Evolutionary conservation across 2,329 filamentous ascomycete genomes (phyloP).

Genomic region (Penicillium aurantiogriseum): DNA sequence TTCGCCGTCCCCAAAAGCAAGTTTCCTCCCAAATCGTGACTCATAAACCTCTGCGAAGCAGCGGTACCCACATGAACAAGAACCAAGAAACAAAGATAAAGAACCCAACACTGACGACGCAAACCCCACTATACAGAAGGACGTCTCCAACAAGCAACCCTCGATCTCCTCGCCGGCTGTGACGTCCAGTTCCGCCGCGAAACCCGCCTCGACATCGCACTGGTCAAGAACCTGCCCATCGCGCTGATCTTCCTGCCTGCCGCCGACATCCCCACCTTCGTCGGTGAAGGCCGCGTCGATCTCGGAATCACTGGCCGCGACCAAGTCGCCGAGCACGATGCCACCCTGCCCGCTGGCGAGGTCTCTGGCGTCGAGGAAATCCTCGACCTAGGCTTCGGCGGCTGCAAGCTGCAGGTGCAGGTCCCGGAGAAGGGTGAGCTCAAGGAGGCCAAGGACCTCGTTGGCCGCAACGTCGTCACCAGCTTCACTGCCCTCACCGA

Average conservation of each 20-base stretch:
- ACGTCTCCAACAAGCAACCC: conserved; percentile 79
- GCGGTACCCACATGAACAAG: conserved; percentile 7
- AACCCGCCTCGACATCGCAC: conserved; percentile 91
- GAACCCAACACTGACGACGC: conserved; percentile 14
- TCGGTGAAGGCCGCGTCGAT: conserved; percentile 90
- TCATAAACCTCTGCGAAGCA: conserved; percentile 15
- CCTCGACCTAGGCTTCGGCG: conserved; percentile 85
- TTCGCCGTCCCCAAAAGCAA: conserved; percentile 98
- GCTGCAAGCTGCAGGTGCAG: conserved; percentile 94
- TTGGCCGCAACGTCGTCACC: conserved; percentile 91
- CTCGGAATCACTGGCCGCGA: conserved; percentile 93
- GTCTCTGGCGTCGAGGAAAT: conserved; percentile 73
- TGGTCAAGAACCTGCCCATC: conserved; percentile 94
- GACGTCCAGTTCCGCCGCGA: conserved; percentile 97
- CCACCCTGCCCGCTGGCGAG: conserved; percentile 43
- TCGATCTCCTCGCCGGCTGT: conserved; percentile 87
- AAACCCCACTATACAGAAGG: conserved; percentile 64
- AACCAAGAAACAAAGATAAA: conserved; percentile 2
- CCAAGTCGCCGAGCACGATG: conserved; percentile 87
- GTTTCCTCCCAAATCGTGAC: conserved; percentile 41
- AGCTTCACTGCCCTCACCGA: conserved; percentile 86
- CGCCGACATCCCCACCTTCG: conserved; percentile 95
- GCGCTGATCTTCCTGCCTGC: conserved; percentile 96
- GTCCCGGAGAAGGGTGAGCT: conserved; percentile 82
- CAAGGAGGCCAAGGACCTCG: conserved; percentile 67